Percentiles rank a stretch among this genome's conserved stretches.
phyloP scores from a whole-genome alignment of 306 rosid genomes.

The Malus sylvestris region DNA sequence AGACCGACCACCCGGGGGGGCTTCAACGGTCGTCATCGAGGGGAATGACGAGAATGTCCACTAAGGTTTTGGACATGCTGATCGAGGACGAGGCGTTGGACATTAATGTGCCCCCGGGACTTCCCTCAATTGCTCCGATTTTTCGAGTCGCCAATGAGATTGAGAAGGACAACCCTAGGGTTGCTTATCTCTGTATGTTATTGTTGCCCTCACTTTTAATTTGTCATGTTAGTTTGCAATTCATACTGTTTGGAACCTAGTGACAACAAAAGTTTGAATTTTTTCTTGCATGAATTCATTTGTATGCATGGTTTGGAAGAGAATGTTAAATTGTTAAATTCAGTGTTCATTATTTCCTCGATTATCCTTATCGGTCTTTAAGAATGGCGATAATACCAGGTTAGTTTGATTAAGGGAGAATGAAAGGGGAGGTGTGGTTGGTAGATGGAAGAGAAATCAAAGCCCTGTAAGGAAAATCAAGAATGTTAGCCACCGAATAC shows the following conservation, averaged over 20 bases:
- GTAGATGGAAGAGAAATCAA: not conserved
- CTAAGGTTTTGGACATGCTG: constrained; percentile 43
- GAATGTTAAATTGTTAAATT: not conserved
- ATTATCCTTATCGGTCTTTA: not conserved
- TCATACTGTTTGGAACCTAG: not conserved
- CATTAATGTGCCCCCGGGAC: constrained; percentile 71
- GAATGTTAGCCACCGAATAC: not conserved
- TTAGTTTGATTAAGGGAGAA: not conserved
- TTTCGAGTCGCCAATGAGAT: constrained; percentile 88
- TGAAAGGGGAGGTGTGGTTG: not conserved
- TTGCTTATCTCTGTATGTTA: constrained; percentile 84
- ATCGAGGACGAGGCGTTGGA: constrained; percentile 44
- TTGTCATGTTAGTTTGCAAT: not conserved
- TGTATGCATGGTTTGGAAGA: not conserved
- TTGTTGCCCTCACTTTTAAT: not conserved
- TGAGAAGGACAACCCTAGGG: constrained; percentile 59
- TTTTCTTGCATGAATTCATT: not conserved
- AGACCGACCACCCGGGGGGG: constrained; percentile 27
- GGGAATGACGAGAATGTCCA: constrained; percentile 34
- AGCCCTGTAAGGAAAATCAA: not conserved
- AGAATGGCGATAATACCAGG: not conserved
- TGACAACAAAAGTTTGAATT: not conserved
- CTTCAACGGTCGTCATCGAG: constrained; percentile 33
- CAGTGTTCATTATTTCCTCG: not conserved
- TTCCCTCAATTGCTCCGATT: constrained; percentile 61